Conservation (phyloP, 495 filamentous ascomycete genomes). For the Clavariopsis aquatica region DNA sequence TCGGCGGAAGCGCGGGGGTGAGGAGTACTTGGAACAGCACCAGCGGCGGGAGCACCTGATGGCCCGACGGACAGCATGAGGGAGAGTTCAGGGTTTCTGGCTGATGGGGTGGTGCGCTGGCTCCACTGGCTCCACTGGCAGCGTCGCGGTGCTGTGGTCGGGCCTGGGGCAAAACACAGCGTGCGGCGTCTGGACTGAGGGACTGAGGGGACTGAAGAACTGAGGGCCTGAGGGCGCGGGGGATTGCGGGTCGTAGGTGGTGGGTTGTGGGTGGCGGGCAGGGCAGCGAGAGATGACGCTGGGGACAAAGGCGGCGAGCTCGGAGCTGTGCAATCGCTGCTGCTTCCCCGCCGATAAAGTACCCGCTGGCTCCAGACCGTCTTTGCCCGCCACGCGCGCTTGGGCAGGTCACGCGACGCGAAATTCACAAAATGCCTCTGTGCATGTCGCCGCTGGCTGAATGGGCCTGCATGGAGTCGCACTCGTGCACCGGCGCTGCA, state of each 20-base stretch:
- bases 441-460: constrained; percentile 10
- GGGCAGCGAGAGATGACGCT: constrained; percentile 15
- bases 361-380: constrained; percentile 6
- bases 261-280: not conserved
- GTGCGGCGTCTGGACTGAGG: not conserved
- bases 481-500: constrained; percentile 3
- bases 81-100: constrained; percentile 15
- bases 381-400: not conserved
- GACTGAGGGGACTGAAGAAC: too few relatives aligned
- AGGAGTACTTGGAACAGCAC: constrained; percentile 6
- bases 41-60: constrained; percentile 24
- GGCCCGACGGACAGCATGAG: constrained; percentile 16
- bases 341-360: not conserved
- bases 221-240: not conserved
- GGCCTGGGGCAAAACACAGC: constrained; percentile 17
- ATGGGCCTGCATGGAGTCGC: not conserved
- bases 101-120: constrained; percentile 27
- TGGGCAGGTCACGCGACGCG: constrained; percentile 9
- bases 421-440: not conserved
- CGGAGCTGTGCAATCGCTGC: constrained; percentile 22
- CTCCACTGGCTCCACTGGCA: constrained; percentile 34
- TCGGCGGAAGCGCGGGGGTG: constrained; percentile 8
- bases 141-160: not conserved
- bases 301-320: constrained; percentile 11
- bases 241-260: not conserved